A percentile compares a stretch with the other conserved stretches of the same genome.
Conservation (phyloP, 352 stramenopile genomes). For the Globisporangium megalacanthum region DNA sequence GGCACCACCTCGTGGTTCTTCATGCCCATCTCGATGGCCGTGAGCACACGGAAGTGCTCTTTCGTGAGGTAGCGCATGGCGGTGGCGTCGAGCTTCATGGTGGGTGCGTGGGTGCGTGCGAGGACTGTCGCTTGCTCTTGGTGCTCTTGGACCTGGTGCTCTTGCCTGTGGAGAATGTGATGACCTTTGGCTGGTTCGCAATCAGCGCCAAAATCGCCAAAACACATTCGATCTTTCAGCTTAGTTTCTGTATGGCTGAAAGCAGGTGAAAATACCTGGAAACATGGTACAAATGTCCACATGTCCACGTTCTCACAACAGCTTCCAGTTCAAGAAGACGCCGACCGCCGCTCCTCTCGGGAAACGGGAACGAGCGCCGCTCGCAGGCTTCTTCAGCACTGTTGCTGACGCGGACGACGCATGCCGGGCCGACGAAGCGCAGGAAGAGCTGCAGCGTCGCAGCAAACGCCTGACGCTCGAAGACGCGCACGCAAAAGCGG, state of each 20-base stretch:
- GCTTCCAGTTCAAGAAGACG: no score
- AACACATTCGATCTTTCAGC: background rate
- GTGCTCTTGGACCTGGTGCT: background rate
- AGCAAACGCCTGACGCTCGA: slow-evolving; percentile 32
- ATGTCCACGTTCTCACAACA: background rate
- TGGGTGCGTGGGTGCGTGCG: slow-evolving; percentile 3
- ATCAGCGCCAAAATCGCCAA: no score
- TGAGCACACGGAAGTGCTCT: slow-evolving; percentile 98
- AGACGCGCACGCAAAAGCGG: slow-evolving; percentile 44
- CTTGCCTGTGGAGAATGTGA: slow-evolving; percentile 9
- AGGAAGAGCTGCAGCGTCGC: background rate
- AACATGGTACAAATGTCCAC: no score
- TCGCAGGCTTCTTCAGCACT: slow-evolving; percentile 9
- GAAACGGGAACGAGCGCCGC: background rate
- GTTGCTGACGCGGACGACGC: slow-evolving; percentile 6
- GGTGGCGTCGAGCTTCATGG: slow-evolving; percentile 92
- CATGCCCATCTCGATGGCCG: slow-evolving; percentile 98
- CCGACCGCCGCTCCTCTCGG: no score
- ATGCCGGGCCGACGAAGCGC: background rate
- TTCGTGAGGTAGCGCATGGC: slow-evolving; percentile 92
- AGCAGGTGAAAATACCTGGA: no score
- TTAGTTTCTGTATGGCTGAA: background rate
- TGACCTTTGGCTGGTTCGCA: background rate
- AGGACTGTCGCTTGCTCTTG: background rate
- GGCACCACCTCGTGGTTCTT: slow-evolving; percentile 98